A percentile compares a stretch with the other conserved stretches of the same genome.
phyloP scores from a whole-genome alignment of 345 rosid genomes.

The Eucalyptus guilfoylei region DNA sequence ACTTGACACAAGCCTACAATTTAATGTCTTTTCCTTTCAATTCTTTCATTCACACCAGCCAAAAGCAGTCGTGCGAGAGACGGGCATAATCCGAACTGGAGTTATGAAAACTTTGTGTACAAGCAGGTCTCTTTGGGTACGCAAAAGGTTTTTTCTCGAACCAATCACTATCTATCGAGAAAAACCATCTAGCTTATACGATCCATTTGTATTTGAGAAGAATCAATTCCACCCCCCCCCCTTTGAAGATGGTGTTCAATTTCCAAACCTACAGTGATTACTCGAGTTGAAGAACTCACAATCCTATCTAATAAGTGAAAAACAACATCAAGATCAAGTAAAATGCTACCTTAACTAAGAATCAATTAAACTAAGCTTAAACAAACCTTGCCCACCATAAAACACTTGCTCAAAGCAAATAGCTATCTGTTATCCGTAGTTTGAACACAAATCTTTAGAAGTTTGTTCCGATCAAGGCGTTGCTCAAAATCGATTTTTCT shows the following conservation, averaged over 20 bases:
- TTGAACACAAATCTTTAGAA: fast-evolving
- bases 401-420: too few species aligned
- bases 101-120: background rate
- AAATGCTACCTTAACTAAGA: too few species aligned
- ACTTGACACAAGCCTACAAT: background rate
- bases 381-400: too few species aligned
- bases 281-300: too few species aligned
- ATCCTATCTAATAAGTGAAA: too few species aligned
- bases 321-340: too few species aligned
- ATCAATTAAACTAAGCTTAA: too few species aligned
- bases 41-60: background rate
- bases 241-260: background rate
- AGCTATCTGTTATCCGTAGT: too few species aligned
- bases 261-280: background rate
- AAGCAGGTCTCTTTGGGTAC: background rate
- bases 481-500: too few species aligned
- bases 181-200: background rate
- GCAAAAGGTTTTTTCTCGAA: background rate
- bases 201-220: background rate
- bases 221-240: background rate
- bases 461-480: too few species aligned
- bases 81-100: background rate
- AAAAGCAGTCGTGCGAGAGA: background rate
- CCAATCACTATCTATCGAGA: background rate
- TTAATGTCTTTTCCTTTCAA: background rate